Evolutionary conservation across 2,329 filamentous ascomycete genomes (phyloP).

Genomic region (Eutypella sp.): DNA sequence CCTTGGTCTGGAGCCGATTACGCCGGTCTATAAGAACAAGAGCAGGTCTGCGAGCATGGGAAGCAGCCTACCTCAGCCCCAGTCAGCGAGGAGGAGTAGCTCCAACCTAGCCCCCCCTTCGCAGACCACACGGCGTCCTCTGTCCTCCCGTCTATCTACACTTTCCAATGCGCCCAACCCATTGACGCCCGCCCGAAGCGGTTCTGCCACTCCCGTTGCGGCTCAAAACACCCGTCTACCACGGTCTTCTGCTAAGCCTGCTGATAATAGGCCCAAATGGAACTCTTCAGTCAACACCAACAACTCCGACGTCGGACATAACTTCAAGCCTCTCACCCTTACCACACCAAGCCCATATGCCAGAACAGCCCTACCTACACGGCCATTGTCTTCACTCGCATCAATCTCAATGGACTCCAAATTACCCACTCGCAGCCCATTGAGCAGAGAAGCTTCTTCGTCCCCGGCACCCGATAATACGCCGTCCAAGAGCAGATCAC

Average conservation of each 20-base stretch:
- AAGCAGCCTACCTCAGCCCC: slow-evolving; percentile 41
- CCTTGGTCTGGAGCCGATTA: slow-evolving; percentile 44
- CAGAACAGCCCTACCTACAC: slow-evolving; percentile 37
- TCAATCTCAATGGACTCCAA: slow-evolving; percentile 39
- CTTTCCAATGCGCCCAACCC: slow-evolving; percentile 29
- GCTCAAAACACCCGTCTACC: slow-evolving; percentile 41
- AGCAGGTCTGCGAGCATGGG: slow-evolving; percentile 43
- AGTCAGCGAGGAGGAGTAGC: slow-evolving; percentile 36
- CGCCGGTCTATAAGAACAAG: slow-evolving; percentile 39
- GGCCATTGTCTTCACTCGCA: slow-evolving; percentile 38
- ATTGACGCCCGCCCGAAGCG: slow-evolving; percentile 32
- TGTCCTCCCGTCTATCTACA: slow-evolving; percentile 41
- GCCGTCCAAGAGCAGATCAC: slow-evolving; percentile 40
- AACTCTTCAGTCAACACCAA: slow-evolving; percentile 61
- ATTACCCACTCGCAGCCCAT: slow-evolving; percentile 46
- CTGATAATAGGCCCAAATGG: slow-evolving; percentile 64
- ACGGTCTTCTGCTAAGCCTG: slow-evolving; percentile 40
- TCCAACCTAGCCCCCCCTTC: slow-evolving; percentile 40
- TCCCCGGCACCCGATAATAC: slow-evolving; percentile 43
- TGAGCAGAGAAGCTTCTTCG: slow-evolving; percentile 40
- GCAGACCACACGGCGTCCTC: slow-evolving; percentile 36
- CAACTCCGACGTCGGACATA: slow-evolving; percentile 62
- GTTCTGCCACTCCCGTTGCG: slow-evolving; percentile 31
- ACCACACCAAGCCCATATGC: slow-evolving; percentile 56
- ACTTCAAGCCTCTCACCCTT: slow-evolving; percentile 58